phyloP scores from a whole-genome alignment of 129 eudicot genomes.

The Artemisia annua region DNA sequence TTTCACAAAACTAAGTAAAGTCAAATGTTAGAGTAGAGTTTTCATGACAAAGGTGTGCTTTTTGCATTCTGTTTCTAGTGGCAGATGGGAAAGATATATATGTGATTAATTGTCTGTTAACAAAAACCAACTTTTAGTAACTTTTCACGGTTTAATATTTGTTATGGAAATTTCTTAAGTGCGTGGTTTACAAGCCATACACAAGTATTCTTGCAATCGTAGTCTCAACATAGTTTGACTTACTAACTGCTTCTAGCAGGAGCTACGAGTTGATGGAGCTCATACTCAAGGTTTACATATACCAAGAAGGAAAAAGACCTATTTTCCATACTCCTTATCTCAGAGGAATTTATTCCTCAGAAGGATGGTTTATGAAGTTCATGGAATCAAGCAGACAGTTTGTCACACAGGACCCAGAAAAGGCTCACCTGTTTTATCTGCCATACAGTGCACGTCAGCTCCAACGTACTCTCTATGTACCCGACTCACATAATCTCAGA shows the following conservation, averaged over 20 bases:
- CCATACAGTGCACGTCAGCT: slow-evolving; percentile 94
- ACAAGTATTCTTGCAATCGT: background rate
- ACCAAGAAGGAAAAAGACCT: slow-evolving; percentile 76
- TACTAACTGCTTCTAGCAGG: slow-evolving; percentile 40
- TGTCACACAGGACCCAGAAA: slow-evolving; percentile 73
- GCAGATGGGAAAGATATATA: background rate
- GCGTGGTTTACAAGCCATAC: background rate
- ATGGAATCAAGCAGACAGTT: slow-evolving; percentile 65
- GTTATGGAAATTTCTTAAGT: background rate
- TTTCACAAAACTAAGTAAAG: slow-evolving; percentile 2
- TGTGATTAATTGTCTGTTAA: background rate
- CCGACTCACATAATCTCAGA: slow-evolving; percentile 56
- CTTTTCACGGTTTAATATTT: background rate
- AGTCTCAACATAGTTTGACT: background rate
- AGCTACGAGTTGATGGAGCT: slow-evolving; percentile 93
- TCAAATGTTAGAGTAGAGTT: slow-evolving; percentile 16
- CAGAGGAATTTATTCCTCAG: slow-evolving; percentile 86
- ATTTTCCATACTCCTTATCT: slow-evolving; percentile 72
- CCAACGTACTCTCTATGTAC: slow-evolving; percentile 62
- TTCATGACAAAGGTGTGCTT: background rate
- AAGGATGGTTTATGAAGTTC: slow-evolving; percentile 96
- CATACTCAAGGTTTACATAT: slow-evolving; percentile 78
- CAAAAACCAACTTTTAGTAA: background rate
- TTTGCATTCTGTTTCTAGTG: background rate
- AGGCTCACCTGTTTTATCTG: slow-evolving; percentile 89